Conservation (phyloP, 2,329 filamentous ascomycete genomes). For the Xylariaceae sp. region DNA sequence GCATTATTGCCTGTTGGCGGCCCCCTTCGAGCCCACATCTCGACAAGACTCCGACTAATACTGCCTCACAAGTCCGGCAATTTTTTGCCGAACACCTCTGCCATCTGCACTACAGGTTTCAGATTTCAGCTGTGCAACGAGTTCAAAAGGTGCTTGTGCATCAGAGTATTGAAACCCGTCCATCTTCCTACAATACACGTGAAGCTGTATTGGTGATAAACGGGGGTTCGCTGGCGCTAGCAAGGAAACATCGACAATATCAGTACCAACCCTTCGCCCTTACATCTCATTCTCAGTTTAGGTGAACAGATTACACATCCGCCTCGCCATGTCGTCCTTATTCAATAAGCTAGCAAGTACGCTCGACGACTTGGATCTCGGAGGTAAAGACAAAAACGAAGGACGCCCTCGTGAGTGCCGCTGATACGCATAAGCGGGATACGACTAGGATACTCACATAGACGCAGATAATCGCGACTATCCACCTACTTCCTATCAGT, state of each 20-base stretch:
- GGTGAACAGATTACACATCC: background rate
- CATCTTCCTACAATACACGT: background rate
- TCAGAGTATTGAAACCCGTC: background rate
- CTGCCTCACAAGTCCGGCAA: conserved; percentile 13
- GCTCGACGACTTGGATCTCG: conserved; percentile 41
- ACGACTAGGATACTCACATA: background rate
- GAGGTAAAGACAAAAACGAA: conserved; percentile 35
- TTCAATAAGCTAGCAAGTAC: conserved; percentile 41
- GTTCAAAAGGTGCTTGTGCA: background rate
- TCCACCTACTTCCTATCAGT: conserved; percentile 35
- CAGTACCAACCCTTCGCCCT: background rate
- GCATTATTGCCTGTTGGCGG: conserved; percentile 18
- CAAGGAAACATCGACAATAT: background rate
- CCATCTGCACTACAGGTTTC: background rate
- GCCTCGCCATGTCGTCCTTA: conserved; percentile 38
- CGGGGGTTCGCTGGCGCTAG: conserved; percentile 1
- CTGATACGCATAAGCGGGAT: background rate
- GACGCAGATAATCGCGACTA: conserved; percentile 33
- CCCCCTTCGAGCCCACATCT: conserved; percentile 15
- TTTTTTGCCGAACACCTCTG: conserved; percentile 17
- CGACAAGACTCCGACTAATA: conserved; percentile 12
- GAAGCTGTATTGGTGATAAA: background rate
- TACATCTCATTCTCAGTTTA: background rate
- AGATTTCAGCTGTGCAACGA: conserved; percentile 28
- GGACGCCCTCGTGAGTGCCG: conserved; percentile 29